Conservation (phyloP, 2,329 filamentous ascomycete species). For the Apiospora kogelbergensis region DNA sequence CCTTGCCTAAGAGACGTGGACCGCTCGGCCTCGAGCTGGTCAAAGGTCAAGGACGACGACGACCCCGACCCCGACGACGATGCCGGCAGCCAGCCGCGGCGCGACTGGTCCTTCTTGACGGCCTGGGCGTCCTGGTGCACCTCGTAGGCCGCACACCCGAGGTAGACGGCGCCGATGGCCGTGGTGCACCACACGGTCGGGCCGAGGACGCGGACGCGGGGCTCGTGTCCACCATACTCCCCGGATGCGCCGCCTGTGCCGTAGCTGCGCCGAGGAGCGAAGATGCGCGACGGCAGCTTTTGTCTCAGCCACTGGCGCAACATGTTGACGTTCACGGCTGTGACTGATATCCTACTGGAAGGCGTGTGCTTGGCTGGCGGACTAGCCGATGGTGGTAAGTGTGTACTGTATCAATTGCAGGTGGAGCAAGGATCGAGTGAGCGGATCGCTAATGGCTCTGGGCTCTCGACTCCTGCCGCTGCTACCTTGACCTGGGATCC, state of each 20-base stretch:
- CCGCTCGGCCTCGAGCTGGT: constrained; percentile 8
- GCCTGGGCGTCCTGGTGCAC: constrained; percentile 22
- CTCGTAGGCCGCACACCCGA: constrained; percentile 27
- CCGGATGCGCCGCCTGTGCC: not conserved
- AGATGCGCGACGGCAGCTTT: not conserved
- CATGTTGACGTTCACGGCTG: not conserved
- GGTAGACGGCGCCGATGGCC: constrained; percentile 22
- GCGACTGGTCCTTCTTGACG: constrained; percentile 7
- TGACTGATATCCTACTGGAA: not conserved
- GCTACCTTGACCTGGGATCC: not conserved
- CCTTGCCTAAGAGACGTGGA: not conserved
- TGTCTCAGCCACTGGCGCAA: not conserved
- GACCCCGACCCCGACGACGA: not conserved
- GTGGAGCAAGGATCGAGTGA: not conserved
- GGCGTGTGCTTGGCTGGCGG: not conserved
- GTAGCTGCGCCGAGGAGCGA: not conserved
- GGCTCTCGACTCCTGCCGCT: not conserved
- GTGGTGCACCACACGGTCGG: constrained; percentile 25
- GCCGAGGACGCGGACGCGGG: constrained; percentile 20
- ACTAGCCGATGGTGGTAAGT: not conserved
- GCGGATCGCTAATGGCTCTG: not conserved
- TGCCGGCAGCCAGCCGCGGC: not conserved
- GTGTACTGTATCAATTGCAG: not conserved
- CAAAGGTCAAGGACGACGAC: not conserved
- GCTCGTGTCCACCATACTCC: not conserved